Percentiles rank a stretch among this genome's conserved stretches.
These are phyloP conservation scores for Lachancea mirantina DNA, from an alignment of 805 yeast genomes.

Conservation along the genomic window DNA sequence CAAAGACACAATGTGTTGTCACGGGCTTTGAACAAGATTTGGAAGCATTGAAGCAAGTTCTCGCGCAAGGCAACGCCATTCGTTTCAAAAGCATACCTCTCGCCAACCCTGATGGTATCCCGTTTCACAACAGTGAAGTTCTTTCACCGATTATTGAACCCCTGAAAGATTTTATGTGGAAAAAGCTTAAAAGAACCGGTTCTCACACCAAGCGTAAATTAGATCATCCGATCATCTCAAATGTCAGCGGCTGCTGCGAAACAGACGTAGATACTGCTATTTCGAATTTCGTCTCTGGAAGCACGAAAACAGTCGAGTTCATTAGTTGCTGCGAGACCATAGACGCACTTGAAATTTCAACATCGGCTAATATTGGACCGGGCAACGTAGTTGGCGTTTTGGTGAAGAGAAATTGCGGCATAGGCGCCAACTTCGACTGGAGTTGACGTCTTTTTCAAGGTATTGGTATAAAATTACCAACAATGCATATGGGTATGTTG, in stretches of 20 bases:
- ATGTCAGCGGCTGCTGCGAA: conserved; percentile 26
- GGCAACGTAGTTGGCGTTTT: conserved; percentile 26
- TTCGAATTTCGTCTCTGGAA: conserved; percentile 29
- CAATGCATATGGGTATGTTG: conserved; percentile 92
- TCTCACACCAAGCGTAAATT: conserved; percentile 17
- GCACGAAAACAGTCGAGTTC: conserved; percentile 30
- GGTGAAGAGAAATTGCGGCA: conserved; percentile 25
- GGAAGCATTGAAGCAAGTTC: conserved; percentile 20
- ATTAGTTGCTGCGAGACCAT: conserved; percentile 29
- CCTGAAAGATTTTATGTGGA: conserved; percentile 29
- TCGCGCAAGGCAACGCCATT: conserved; percentile 17
- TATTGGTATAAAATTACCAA: conserved; percentile 90
- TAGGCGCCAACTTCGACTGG: conserved; percentile 1
- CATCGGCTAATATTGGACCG: conserved; percentile 28
- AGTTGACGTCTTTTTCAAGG: conserved; percentile 9
- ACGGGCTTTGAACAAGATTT: conserved; percentile 27
- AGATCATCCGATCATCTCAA: conserved; percentile 27
- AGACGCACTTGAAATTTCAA: conserved; percentile 11
- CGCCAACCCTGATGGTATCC: conserved; percentile 27
- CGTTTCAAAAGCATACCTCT: conserved; percentile 23
- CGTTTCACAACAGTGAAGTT: conserved; percentile 30
- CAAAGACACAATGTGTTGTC: conserved; percentile 29
- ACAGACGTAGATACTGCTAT: conserved; percentile 24
- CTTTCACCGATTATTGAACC: conserved; percentile 28
- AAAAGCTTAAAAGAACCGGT: conserved; percentile 24